Conservation (phyloP, 345 rosid genomes). For the Geranium rotundifolium region DNA sequence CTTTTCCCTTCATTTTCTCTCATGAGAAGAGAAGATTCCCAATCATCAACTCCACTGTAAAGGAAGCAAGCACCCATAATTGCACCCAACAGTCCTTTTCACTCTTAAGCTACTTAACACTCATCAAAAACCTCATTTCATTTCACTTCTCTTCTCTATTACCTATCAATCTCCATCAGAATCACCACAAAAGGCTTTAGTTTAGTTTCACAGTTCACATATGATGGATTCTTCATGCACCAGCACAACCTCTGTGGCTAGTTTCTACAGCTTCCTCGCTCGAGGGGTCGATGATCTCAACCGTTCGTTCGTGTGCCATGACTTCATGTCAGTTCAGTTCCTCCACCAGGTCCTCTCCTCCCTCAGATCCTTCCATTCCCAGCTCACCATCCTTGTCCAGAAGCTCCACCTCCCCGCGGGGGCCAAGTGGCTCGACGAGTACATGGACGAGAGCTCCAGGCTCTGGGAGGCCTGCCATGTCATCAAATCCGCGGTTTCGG, state of each 20-base stretch:
- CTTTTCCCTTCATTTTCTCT: neutral
- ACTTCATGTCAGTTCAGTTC: conserved; percentile 40
- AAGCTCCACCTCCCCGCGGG: conserved; percentile 53
- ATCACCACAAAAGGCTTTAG: conserved; percentile 4
- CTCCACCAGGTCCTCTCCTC: conserved; percentile 33
- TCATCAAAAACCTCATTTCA: no score
- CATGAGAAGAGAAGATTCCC: conserved; percentile 29
- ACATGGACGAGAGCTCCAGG: conserved; percentile 63
- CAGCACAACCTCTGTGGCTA: conserved; percentile 7
- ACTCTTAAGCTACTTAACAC: conserved; percentile 7
- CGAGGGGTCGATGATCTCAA: conserved; percentile 40
- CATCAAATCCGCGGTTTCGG: conserved; percentile 38
- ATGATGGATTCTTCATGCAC: conserved; percentile 30
- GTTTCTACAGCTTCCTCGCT: conserved; percentile 35
- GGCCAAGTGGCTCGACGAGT: conserved; percentile 60
- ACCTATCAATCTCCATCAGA: conserved; percentile 38
- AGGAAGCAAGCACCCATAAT: conserved; percentile 39
- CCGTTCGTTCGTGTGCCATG: conserved; percentile 15
- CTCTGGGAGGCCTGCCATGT: conserved; percentile 48
- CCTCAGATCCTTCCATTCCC: conserved; percentile 41
- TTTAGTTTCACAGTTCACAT: no score
- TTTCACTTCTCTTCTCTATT: conserved; percentile 5
- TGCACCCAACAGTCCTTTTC: conserved; percentile 28
- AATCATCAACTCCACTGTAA: conserved; percentile 47
- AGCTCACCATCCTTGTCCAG: conserved; percentile 39